Base-by-base conservation (phyloP, 2,329 filamentous ascomycete genomes). In the Aspergillus candidus region DNA sequence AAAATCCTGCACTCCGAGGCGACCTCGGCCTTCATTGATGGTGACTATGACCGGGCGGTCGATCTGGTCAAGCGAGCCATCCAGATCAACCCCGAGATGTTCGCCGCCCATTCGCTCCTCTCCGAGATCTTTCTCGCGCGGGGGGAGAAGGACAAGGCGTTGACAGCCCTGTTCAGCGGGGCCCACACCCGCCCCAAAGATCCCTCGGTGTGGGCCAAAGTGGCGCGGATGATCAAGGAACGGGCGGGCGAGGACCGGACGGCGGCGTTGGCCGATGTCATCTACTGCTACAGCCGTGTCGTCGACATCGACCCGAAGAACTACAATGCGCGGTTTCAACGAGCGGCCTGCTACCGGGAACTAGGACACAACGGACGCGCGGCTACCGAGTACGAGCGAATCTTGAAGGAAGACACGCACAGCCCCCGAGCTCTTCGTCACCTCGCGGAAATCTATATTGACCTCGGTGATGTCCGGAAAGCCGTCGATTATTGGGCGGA, bases 81-180 rank as follows among this genome's bases (percentile, higher is more conserved):
- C 29, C 66, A 72, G 33, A 63, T 71, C 27, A 83, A 84, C 52
- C 79, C 80, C 0, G 79, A 83, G 58, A 77, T 83, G 51, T 82
- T 78, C 58, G 71, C 73, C 22, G 77, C 79, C 11, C 78, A 83
- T 64, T 77, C 73, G 41, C 65, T 83, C 14, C 66, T 82, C 6
- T 79, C 79, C 0, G 76, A 83, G 48, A 77, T 81, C 40, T 74
- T 79, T 40, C 61, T 75, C 8, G 71, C 72, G 11, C 72, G 74
- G 58, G 78, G 76, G n/a, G 71, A 79, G 36, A 70, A 75, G 31
- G 71, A 76, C 41, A 78, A 79, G 49, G 74, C 78, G 1, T 61
- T 82, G 32, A 69, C 72, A 34, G 77, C 76, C 35, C 63, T 83
- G 10, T 75, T 78, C 48, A 73, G 71, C 40, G 80, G 79, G 43